Evolutionary conservation across 2,329 filamentous ascomycete genomes (phyloP), one percentile per base, ranked within the genome.

Genomic region (Hymenoscyphus fructigenus): DNA sequence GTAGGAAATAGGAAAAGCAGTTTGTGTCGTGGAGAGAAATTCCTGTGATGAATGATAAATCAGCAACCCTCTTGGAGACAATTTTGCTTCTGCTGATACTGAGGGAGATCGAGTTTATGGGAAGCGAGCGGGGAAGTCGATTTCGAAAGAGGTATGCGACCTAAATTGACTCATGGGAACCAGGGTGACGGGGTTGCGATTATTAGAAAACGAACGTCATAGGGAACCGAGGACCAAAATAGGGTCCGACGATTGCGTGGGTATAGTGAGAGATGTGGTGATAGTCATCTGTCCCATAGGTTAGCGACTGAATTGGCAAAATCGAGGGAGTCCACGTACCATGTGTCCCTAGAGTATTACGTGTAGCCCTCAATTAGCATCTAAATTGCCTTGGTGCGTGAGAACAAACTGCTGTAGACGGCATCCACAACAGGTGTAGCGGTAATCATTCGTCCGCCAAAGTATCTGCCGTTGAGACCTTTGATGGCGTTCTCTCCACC

Each of bases 401-500:
- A 91, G 83, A 95, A 97, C 80, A 96, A 87, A 85, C 91, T 96
- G 87, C 92, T 95, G 88, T 98, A 99, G 81, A 99, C 92, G 75
- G 94, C 94, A 80, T 99, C 95, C 78, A 98, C 94, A 81, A 99
- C 92, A 78, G 93, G 95, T 70, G 93, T 91, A 73, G 94, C 95
- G 77, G 91, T 94, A 78, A 99, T 96, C 83, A 92, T 92, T 75
- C 89, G 88, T 75, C 92, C 92, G 76, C 92, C 95, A 79, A 99
- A 99, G 79, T 91, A 97, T 76, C 95, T 90, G 75, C 95, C 95
- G 79, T 99, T 98, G 68, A 99, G 87, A 76, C 95, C 95, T 78
- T 96, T 96, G 81, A 98, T 96, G 74, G 95, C 95, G 77, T 97
- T 98, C 80, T 97, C 92, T 77, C 94, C 94, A 73, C 94, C 94